Conservation (phyloP, 371 early-diverging fungal species). For the Mortierella sp. region DNA sequence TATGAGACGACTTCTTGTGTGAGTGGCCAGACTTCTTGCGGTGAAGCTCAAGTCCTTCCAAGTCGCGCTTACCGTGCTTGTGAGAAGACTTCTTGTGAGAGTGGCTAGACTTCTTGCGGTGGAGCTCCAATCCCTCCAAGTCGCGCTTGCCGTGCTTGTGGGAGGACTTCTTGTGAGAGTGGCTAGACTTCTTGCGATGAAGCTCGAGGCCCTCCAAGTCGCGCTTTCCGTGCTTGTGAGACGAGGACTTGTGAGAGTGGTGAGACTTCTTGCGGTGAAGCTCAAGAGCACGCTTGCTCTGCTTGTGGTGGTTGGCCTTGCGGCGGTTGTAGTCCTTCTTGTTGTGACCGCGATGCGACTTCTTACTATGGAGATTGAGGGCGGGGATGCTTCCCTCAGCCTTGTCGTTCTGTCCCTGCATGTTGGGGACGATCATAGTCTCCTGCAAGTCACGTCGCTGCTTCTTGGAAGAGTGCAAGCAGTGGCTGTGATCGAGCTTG, state of each 20-base stretch:
- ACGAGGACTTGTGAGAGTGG: not conserved
- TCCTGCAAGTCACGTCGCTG: slow-evolving; percentile 13
- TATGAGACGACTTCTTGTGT: slow-evolving; percentile 10
- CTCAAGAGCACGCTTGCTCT: slow-evolving; percentile 22
- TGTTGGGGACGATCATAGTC: not conserved
- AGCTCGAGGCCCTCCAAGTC: too few species aligned
- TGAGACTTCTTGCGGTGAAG: slow-evolving; percentile 15
- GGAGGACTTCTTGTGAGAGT: not conserved
- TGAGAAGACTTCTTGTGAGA: slow-evolving; percentile 11
- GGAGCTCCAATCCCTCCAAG: too few species aligned
- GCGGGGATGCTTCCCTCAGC: not conserved
- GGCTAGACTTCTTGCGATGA: slow-evolving; percentile 13
- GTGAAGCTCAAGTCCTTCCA: too few species aligned
- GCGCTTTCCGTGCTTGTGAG: not conserved
- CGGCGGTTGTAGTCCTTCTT: slow-evolving; percentile 5
- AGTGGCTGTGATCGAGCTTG: slow-evolving; percentile 12
- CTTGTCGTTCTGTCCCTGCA: too few species aligned
- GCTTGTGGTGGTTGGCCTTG: slow-evolving; percentile 14
- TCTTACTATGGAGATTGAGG: slow-evolving; percentile 3
- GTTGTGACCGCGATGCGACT: slow-evolving; percentile 3
- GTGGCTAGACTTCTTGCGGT: not conserved
- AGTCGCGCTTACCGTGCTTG: slow-evolving; percentile 7
- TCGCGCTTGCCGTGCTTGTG: too few species aligned
- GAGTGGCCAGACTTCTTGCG: too few species aligned
- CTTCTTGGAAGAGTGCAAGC: slow-evolving; percentile 15